Evolutionary conservation across 2,329 filamentous ascomycete genomes (phyloP), one percentile per base, ranked within the genome.

Genomic region (Pyrenophora seminiperda): DNA sequence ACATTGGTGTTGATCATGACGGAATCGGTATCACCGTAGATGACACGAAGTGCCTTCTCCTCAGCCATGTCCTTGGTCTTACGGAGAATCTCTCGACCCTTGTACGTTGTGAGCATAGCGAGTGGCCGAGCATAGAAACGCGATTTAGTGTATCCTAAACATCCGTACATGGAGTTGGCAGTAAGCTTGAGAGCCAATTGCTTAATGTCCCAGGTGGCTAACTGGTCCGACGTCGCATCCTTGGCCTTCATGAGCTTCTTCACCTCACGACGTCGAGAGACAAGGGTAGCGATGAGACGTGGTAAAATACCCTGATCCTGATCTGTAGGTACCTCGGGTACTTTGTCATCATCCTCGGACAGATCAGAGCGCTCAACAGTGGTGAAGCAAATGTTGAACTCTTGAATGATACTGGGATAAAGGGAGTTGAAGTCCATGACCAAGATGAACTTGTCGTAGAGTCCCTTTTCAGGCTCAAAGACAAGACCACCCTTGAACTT

Each of bases 371-470:
- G 83, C 54, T 97, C 90, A 5, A 99, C 91, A 0, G 95, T 99
- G 2, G 94, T 99, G 75, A 99, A 99, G 79, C 95, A 99, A 63
- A 99, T 99, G 75, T 99, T 99, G 78, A 87, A 99, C 81, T 99
- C 95, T 70, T 99, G 95, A 54, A 99, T 99, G 68, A 99, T 97
- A 69, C 91, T 97, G 24, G 94, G 94, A 67, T 99, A 99, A 55
- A 99, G 80, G 65, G 92, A 97, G 82, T 99, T 99, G 80, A 99
- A 99, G 79, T 99, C 94, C 95, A 99, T 99, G 74, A 99, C 95
- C 47, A 99, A 83, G 45, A 99, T 89, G 73, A 95, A 97, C 76
- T 95, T 96, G 81, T 99, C 94, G 70, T 99, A 99, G 4, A 99
- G 82, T 14, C 95, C 94, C 74, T 93, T 97, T 72, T 97, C 92